Conservation (phyloP, 2,329 filamentous ascomycete species). For the Trichoderma guizhouense region DNA sequence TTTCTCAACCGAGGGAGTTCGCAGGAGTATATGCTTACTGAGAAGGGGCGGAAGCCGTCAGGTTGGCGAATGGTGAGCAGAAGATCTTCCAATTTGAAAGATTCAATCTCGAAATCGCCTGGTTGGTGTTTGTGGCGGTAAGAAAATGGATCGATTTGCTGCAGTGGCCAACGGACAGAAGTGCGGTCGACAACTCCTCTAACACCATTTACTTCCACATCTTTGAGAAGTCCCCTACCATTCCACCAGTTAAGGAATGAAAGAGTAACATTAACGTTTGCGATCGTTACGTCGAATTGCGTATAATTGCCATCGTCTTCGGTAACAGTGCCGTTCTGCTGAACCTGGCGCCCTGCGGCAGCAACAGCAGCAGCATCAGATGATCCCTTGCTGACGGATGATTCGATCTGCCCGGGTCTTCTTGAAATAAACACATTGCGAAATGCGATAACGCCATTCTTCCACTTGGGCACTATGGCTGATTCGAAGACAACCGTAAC, state of each 20-base stretch:
- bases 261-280: constrained; percentile 91
- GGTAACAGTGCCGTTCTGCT: constrained; percentile 35
- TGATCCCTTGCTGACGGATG: constrained; percentile 89
- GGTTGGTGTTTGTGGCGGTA: constrained; percentile 85
- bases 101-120: constrained; percentile 95
- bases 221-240: constrained; percentile 82
- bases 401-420: constrained; percentile 75
- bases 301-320: constrained; percentile 92
- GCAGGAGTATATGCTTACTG: constrained; percentile 92
- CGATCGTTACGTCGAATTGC: constrained; percentile 92
- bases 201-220: constrained; percentile 92
- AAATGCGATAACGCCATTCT: constrained; percentile 91
- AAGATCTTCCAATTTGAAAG: constrained; percentile 93
- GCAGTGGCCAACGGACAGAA: constrained; percentile 64
- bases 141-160: constrained; percentile 73
- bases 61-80: constrained; percentile 91
- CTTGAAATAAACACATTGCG: constrained; percentile 94
- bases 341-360: constrained; percentile 64
- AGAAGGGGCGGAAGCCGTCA: constrained; percentile 85
- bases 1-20: constrained; percentile 90
- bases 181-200: constrained; percentile 90
- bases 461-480: constrained; percentile 95
- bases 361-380: constrained; percentile 70
- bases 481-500: constrained; percentile 95
- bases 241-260: constrained; percentile 99